Evolutionary conservation across 306 rosid genomes (phyloP).

Genomic region (Cucurbita maxima): DNA sequence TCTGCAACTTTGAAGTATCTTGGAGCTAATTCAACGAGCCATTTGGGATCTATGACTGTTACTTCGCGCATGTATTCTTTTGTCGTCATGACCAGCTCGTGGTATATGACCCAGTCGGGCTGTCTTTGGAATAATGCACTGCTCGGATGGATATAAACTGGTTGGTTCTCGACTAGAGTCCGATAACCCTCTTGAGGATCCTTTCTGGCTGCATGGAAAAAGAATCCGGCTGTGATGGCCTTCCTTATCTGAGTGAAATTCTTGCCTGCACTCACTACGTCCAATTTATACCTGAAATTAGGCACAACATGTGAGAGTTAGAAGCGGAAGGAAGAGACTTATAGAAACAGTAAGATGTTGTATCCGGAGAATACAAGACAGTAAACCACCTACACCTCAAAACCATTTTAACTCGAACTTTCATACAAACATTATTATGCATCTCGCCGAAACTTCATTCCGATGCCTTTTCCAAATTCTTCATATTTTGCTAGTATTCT

Average conservation of each 20-base stretch:
- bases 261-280: conserved; percentile 75
- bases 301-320: neutral
- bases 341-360: neutral
- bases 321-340: too few relatives aligned
- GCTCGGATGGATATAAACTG: conserved; percentile 72
- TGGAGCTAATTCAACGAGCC: conserved; percentile 87
- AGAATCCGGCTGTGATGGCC: conserved; percentile 80
- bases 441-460: neutral
- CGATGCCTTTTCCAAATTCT: neutral
- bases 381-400: neutral
- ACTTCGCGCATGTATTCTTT: conserved; percentile 85
- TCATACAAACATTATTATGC: neutral
- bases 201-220: conserved; percentile 67
- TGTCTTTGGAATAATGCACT: conserved; percentile 75
- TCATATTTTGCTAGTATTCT: too few relatives aligned
- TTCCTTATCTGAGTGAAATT: conserved; percentile 62
- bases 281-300: conserved; percentile 60
- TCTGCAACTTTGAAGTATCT: conserved; percentile 69
- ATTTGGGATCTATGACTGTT: conserved; percentile 65
- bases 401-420: neutral
- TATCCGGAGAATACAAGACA: neutral
- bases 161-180: conserved; percentile 78
- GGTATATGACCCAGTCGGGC: conserved; percentile 87
- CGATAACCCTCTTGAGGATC: conserved; percentile 87
- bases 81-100: conserved; percentile 80